Evolutionary conservation across 2,329 filamentous ascomycete genomes (phyloP), one percentile per base, ranked within the genome.

Genomic region (Neofusicoccum kwambonambiense): DNA sequence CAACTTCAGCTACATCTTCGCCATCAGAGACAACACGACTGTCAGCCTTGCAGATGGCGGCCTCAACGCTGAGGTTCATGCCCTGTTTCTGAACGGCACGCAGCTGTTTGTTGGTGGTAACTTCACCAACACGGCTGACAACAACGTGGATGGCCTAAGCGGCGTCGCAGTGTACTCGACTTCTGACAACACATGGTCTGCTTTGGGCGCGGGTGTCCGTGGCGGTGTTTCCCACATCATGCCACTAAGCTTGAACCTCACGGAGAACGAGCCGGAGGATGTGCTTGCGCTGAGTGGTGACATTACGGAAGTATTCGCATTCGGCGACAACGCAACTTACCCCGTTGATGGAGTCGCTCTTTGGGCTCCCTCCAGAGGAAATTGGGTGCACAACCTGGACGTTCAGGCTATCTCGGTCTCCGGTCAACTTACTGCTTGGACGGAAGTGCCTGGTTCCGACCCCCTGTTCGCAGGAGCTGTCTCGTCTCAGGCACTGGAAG

Each of bases 151-250:
- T n/a, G 89, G 87, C 6, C 80, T 99, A 35, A 87, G 86, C 68
- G 89, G 93, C 68, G 83, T 97, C 47, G 95, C 91, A 5, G 82
- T 89, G 8, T 98, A 92, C 75, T 88, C 93, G 67, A 86, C 84
- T 3, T 77, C 83, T 15, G 84, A 84, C 66, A 87, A 91, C 68
- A 77, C 83, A 34, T 99, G 94, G 95, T 82, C 80, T 54, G 78
- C 94, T 1, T 83, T 99, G 6, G 95, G 95, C 47, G 90, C 89
- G 39, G 95, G 95, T 66, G 89, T 99, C 37, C 87, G 96, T 72
- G 95, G 93, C 19, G 82, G 82, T 6, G 93, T 98, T 15, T 81
- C 83, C 60, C 84, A 86, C 58, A 87, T 97, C 64, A 90, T 96
- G 17, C 86, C 91, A 0, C 83, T 98, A 71, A 84, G 85, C 13